Evolutionary conservation across 768 basidiomycete species (phyloP).

Genomic region (Suillus americanus): DNA sequence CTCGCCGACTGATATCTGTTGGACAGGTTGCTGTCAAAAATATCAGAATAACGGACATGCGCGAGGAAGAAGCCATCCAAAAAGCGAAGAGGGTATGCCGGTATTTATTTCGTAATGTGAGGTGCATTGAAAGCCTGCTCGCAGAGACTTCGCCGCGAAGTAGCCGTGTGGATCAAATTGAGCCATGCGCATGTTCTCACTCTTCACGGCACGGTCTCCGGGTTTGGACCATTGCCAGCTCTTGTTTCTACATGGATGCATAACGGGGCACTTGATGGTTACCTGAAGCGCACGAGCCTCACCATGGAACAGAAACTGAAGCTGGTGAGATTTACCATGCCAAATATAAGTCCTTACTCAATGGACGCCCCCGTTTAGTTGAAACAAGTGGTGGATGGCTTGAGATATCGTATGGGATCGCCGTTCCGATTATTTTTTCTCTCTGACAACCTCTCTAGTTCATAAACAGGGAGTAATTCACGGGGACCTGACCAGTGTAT

Average conservation of each 20-base stretch:
- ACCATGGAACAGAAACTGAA: neutral
- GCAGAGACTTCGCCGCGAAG: slow-evolving; percentile 1
- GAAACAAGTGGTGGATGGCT: no score
- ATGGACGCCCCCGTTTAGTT: no score
- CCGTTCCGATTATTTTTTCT: no score
- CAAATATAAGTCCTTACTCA: neutral
- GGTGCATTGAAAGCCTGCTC: neutral
- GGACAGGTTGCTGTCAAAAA: slow-evolving; percentile 1
- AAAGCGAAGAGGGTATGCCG: neutral
- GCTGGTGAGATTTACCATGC: neutral
- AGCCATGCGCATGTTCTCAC: neutral
- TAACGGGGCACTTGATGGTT: neutral
- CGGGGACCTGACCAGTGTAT: neutral
- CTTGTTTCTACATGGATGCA: neutral
- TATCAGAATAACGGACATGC: neutral
- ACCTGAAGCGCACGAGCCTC: neutral
- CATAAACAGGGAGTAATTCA: neutral
- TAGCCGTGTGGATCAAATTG: neutral
- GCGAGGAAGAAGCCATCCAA: neutral
- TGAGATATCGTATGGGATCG: no score
- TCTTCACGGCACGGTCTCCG: neutral
- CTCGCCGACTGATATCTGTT: neutral
- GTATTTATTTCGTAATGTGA: neutral
- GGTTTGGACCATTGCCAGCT: neutral
- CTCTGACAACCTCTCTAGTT: neutral